Conservation (phyloP, 768 basidiomycete genomes). For the Russula emetica region DNA sequence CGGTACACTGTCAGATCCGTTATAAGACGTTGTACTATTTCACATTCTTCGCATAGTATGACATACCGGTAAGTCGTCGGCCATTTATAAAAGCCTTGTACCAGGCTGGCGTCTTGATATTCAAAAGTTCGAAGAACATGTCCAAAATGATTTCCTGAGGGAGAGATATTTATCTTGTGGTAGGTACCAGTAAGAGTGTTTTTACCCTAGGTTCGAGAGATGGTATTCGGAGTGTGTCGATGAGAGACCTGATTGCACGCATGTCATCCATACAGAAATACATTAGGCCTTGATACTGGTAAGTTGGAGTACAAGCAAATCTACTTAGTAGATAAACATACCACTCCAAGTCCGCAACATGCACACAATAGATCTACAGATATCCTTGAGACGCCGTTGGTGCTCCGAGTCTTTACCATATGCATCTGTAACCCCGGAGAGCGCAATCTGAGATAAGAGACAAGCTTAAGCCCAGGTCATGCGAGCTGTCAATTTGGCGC, state of each 20-base stretch:
- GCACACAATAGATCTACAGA: slow-evolving; percentile 70
- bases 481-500: slow-evolving; percentile 24
- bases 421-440: slow-evolving; percentile 88
- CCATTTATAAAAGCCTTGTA: slow-evolving; percentile 90
- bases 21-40: neutral
- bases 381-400: slow-evolving; percentile 72
- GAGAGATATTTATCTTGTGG: neutral
- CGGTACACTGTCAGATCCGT: slow-evolving; percentile 52
- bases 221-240: slow-evolving; percentile 85
- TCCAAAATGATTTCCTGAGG: slow-evolving; percentile 85
- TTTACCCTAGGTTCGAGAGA: slow-evolving; percentile 79
- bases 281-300: slow-evolving; percentile 59
- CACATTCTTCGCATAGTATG: neutral
- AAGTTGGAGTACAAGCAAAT: neutral
- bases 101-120: slow-evolving; percentile 91
- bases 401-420: slow-evolving; percentile 81
- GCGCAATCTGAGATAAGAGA: slow-evolving; percentile 54
- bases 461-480: slow-evolving; percentile 1
- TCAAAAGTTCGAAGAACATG: slow-evolving; percentile 89
- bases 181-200: neutral
- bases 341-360: slow-evolving; percentile 94
- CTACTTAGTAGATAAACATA: slow-evolving; percentile 38
- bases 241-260: slow-evolving; percentile 75
- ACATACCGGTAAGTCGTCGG: slow-evolving; percentile 77
- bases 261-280: slow-evolving; percentile 91